Conservation (phyloP, 2,329 filamentous ascomycete species). For the Arthrobotrys conoides region DNA sequence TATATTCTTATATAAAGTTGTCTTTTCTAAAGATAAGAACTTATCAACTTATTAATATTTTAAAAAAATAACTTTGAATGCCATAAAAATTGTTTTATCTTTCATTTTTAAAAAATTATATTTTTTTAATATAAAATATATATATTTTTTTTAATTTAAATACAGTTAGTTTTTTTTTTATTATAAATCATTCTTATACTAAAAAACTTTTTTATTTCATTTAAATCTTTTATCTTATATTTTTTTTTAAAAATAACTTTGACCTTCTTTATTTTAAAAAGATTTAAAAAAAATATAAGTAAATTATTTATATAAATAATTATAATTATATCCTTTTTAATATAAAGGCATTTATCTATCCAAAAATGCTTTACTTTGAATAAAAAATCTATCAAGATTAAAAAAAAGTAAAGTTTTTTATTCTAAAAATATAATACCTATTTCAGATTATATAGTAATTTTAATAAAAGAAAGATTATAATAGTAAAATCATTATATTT, state of each 20-base stretch:
- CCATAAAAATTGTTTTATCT: constrained; percentile 15
- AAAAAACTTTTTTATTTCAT: constrained; percentile 2
- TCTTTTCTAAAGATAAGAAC: no score
- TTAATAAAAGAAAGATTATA: background rate
- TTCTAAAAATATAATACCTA: no score
- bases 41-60: no score
- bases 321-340: constrained; percentile 1
- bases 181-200: constrained; percentile 8
- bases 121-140: constrained; percentile 12
- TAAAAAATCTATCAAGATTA: no score
- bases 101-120: constrained; percentile 10
- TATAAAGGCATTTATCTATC: background rate
- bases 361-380: no score
- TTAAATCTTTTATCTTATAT: constrained; percentile 17
- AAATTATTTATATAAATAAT: constrained; percentile 7
- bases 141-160: constrained; percentile 19
- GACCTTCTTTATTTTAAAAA: no score
- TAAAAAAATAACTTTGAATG: constrained; percentile 2
- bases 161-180: constrained; percentile 12
- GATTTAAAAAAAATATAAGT: constrained; percentile 4
- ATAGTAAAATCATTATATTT: background rate
- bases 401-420: no score
- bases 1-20: no score
- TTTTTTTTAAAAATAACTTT: constrained; percentile 1
- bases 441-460: background rate